Percentiles rank a stretch among this genome's conserved stretches.
Conservation (phyloP, 148 eudicot species). For the Camellia granthamiana region DNA sequence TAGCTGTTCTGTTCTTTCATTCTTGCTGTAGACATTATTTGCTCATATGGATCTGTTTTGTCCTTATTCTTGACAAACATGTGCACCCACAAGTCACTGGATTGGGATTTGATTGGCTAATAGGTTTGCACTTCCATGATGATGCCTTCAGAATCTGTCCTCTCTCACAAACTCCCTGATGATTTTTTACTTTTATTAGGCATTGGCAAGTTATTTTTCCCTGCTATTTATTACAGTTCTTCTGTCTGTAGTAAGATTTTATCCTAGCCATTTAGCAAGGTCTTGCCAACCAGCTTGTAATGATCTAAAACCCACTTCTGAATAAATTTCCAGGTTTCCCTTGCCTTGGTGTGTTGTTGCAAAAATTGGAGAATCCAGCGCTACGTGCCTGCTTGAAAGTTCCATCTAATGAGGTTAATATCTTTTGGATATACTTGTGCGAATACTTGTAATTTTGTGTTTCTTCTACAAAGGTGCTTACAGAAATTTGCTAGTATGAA, state of each 20-base stretch:
- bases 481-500: neutral
- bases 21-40: neutral
- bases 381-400: conserved; percentile 86
- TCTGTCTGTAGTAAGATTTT: neutral
- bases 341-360: conserved; percentile 89
- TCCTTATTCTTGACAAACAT: neutral
- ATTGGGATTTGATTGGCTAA: conserved; percentile 7
- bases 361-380: conserved; percentile 96
- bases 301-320: conserved; percentile 7
- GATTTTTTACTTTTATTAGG: neutral
- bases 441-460: neutral
- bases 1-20: neutral
- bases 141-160: neutral
- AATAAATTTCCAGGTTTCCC: conserved; percentile 71
- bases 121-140: neutral
- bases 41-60: neutral
- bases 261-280: neutral
- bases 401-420: conserved; percentile 73
- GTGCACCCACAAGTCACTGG: neutral
- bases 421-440: conserved; percentile 19
- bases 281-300: neutral
- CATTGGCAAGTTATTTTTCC: neutral
- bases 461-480: neutral
- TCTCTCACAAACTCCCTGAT: neutral
- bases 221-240: conserved; percentile 9